Base-by-base conservation (phyloP, 805 yeast genomes). In the Myxozyma sirexii region DNA sequence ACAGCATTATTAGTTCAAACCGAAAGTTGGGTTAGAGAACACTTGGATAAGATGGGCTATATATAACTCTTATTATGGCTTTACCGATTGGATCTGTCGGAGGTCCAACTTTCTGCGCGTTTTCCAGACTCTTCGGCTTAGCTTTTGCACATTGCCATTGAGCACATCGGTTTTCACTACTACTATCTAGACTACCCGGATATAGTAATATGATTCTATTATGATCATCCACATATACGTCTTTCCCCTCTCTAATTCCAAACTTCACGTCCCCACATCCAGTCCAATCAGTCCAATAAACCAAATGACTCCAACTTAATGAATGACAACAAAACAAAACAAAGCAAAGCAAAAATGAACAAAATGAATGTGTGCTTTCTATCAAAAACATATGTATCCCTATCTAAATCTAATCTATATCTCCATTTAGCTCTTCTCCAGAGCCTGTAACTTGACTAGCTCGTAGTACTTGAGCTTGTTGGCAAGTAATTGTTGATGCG, bases 401-500 rank as follows among this genome's bases (percentile, higher is more conserved):
- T 13, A 6, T 13, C 21, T 38, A 17, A n/a, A 8, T 38, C 42
- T 2, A 17, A 12, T 15, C 13, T 26, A 19, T 5, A 43, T 10
- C 13, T 13, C 17, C 27, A 5, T 46, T 35, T 54, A 54, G 27
- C 21, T 46, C 54, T 79, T 71, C 17, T 78, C 72, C 37, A 91
- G 77, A 0, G 70, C 67, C 63, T 77, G 80, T 56, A 76, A 65
- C 46, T 66, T 64, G 23, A 77, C 80, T 21, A 77, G 68, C 68
- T 77, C 79, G 42, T 68, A 75, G 64, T 77, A 77, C 33, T 73
- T 72, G 54, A 76, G 72, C 54, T 69, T 65, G 39, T 69, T 64
- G n/a, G 68, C 72, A 57, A 76, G 69, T n/a, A 80, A 77, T 23
- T 77, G 77, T 2, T 72, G 69, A 66, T 76, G 83, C 2, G 76